A percentile compares a stretch with the other conserved stretches of the same genome.
These are phyloP conservation scores for Sporothrix inflata DNA, from an alignment of 2,329 filamentous ascomycete genomes.

Conservation along the genomic window DNA sequence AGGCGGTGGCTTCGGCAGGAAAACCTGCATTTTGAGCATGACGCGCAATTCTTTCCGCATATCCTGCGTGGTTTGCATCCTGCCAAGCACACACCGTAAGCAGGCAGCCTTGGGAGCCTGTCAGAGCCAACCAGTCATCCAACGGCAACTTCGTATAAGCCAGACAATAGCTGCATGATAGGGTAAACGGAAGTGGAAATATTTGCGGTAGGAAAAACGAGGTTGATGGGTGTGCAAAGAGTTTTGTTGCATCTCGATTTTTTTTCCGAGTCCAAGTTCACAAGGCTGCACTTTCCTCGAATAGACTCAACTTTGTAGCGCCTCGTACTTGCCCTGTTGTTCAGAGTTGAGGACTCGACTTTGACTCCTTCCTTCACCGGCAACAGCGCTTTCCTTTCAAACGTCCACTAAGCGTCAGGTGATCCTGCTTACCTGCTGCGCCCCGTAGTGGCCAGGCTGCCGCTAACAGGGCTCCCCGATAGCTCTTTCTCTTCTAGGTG, in stretches of 20 bases:
- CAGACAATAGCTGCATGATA: conserved; percentile 7
- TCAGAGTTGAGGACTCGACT: neutral
- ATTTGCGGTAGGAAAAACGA: neutral
- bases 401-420: conserved; percentile 10
- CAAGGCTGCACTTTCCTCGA: neutral
- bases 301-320: neutral
- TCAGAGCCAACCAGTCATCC: neutral
- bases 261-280: neutral
- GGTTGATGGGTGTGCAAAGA: neutral
- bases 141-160: neutral
- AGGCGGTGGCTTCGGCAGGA: neutral
- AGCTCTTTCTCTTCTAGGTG: conserved; percentile 13
- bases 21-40: conserved; percentile 10
- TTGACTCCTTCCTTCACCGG: neutral
- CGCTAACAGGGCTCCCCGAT: neutral
- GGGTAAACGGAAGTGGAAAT: neutral
- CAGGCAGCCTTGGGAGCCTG: neutral
- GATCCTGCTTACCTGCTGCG: conserved; percentile 24
- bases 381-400: neutral
- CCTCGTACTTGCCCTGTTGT: conserved; percentile 1
- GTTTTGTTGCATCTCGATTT: neutral
- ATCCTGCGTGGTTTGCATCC: neutral
- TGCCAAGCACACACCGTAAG: neutral
- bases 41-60: neutral
- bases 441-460: conserved; percentile 16